Evolutionary conservation across 2,329 filamentous ascomycete species (phyloP).

Genomic region (Fusarium oligoseptatum): DNA sequence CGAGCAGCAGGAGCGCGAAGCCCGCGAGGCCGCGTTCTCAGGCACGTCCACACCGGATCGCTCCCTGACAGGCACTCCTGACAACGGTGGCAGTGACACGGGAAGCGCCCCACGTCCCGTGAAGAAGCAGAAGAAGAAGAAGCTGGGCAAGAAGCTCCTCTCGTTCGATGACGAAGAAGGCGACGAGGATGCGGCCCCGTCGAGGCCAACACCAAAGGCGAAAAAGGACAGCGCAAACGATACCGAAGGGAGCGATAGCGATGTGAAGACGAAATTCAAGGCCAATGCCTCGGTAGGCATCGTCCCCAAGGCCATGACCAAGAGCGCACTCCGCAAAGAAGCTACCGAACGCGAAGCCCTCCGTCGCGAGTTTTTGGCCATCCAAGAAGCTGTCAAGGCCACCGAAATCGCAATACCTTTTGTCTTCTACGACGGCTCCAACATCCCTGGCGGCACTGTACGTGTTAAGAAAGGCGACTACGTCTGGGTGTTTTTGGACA

Average conservation of each 20-base stretch:
- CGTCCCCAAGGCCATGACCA: constrained; percentile 75
- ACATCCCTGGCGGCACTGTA: constrained; percentile 86
- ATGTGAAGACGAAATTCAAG: constrained; percentile 62
- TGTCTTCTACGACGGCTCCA: constrained; percentile 96
- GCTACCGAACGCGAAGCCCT: constrained; percentile 83
- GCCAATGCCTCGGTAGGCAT: constrained; percentile 72
- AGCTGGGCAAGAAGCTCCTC: constrained; percentile 62
- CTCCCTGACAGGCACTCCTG: constrained; percentile 63
- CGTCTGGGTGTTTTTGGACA: constrained; percentile 93
- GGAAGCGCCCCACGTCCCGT: constrained; percentile 38
- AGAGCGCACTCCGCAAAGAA: constrained; percentile 84
- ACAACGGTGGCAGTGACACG: constrained; percentile 55
- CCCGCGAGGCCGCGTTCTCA: constrained; percentile 70
- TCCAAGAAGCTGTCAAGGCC: constrained; percentile 88
- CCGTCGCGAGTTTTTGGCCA: constrained; percentile 82
- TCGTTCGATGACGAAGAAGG: constrained; percentile 80
- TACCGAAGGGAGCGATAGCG: constrained; percentile 45
- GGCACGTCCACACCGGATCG: constrained; percentile 63
- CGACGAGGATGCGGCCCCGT: constrained; percentile 61
- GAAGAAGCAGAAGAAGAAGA: constrained; percentile 60
- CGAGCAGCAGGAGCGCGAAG: constrained; percentile 88
- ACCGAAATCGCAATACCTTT: constrained; percentile 94
- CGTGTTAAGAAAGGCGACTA: constrained; percentile 93
- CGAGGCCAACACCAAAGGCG: constrained; percentile 46
- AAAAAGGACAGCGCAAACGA: constrained; percentile 54